These are phyloP conservation scores for Zopfia rhizophila DNA, from an alignment of 2,329 filamentous ascomycete species.

Conservation along the genomic window DNA sequence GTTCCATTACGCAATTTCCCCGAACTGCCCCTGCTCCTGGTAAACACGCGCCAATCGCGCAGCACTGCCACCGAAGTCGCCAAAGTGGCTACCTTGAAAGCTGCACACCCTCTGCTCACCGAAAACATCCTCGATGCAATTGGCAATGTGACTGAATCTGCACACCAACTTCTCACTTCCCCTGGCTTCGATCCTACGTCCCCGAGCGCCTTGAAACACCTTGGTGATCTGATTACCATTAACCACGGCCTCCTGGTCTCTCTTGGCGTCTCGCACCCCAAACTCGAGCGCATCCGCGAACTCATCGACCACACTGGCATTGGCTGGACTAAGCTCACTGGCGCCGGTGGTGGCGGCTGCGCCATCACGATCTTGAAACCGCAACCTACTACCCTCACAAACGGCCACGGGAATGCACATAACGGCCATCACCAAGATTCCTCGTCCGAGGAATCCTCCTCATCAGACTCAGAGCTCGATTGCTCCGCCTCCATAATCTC, in stretches of 20 bases:
- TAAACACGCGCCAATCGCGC: slow-evolving; percentile 88
- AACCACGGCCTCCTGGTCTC: slow-evolving; percentile 95
- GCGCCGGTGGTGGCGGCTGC: slow-evolving; percentile 94
- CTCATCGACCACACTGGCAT: slow-evolving; percentile 84
- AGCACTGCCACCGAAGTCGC: slow-evolving; percentile 87
- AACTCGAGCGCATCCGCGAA: slow-evolving; percentile 90
- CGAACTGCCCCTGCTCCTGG: slow-evolving; percentile 86
- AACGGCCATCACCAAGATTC: slow-evolving; percentile 29
- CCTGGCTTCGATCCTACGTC: slow-evolving; percentile 74
- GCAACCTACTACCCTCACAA: slow-evolving; percentile 53
- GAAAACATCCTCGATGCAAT: slow-evolving; percentile 86
- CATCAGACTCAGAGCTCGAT: slow-evolving; percentile 31
- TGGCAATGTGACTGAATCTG: slow-evolving; percentile 74
- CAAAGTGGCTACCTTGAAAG: slow-evolving; percentile 80
- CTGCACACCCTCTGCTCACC: slow-evolving; percentile 78
- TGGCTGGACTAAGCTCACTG: slow-evolving; percentile 97
- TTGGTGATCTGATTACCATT: slow-evolving; percentile 90
- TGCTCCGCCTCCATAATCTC: slow-evolving; percentile 44
- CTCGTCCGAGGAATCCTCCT: slow-evolving; percentile 34
- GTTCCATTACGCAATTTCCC: slow-evolving; percentile 86
- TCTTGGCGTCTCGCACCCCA: slow-evolving; percentile 92
- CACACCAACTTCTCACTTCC: slow-evolving; percentile 65
- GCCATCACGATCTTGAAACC: slow-evolving; percentile 90
- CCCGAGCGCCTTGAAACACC: slow-evolving; percentile 71
- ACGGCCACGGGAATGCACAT: slow-evolving; percentile 56